These are phyloP conservation scores for Chamaecrista fasciculata DNA, from an alignment of 306 rosid species.

Conservation along the genomic window DNA sequence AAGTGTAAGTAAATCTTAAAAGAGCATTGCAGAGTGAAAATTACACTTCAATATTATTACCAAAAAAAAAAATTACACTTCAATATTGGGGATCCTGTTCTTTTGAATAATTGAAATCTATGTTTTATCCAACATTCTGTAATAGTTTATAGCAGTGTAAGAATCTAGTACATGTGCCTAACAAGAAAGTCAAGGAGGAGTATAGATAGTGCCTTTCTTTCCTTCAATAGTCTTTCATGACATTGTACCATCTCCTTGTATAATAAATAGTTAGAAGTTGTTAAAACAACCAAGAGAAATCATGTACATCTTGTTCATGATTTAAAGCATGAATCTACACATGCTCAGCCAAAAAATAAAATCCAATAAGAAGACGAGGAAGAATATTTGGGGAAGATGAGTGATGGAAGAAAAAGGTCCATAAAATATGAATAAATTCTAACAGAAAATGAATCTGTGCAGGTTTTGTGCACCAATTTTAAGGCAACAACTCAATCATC, in stretches of 20 bases:
- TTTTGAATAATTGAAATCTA: conserved; percentile 12
- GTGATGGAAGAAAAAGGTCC: conserved; percentile 40
- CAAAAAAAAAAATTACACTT: background rate
- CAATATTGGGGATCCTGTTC: conserved; percentile 9
- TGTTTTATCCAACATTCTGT: conserved; percentile 14
- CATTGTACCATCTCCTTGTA: conserved; percentile 9
- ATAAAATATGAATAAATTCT: conserved; percentile 62
- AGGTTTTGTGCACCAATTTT: conserved; percentile 75
- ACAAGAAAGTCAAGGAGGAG: conserved; percentile 25
- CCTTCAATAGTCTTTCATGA: conserved; percentile 14
- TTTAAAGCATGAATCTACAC: conserved; percentile 10
- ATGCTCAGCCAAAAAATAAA: conserved; percentile 21
- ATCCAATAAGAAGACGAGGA: conserved; percentile 27
- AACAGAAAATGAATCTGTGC: conserved; percentile 91
- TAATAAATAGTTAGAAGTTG: conserved; percentile 4
- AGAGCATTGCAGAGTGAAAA: too few species aligned
- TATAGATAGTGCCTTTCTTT: conserved; percentile 22
- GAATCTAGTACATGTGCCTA: conserved; percentile 1
- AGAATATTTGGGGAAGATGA: conserved; percentile 37
- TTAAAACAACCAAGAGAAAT: conserved; percentile 11
- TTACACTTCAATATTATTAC: too few species aligned
- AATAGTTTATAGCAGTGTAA: conserved; percentile 17
- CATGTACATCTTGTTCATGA: conserved; percentile 28
- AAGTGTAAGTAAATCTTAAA: too few species aligned
- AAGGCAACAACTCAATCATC: conserved; percentile 97